Evolutionary conservation across 2,329 filamentous ascomycete species (phyloP).

Genomic region (Ceratocystis lukuohia): DNA sequence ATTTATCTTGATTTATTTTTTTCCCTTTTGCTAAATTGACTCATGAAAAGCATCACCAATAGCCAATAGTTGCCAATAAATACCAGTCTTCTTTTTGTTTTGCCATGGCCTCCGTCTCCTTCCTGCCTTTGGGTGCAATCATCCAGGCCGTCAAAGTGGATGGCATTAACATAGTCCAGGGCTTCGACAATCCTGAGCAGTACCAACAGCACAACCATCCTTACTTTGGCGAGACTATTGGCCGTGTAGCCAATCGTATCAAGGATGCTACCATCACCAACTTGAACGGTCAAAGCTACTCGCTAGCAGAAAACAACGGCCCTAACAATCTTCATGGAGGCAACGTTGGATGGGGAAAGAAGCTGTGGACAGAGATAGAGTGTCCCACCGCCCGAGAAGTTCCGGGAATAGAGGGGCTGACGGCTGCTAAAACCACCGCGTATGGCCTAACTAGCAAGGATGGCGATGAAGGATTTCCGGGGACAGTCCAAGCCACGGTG

Average conservation of each 20-base stretch:
- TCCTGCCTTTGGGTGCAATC: slow-evolving; percentile 64
- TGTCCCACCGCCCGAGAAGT: slow-evolving; percentile 37
- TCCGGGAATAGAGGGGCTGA: slow-evolving; percentile 43
- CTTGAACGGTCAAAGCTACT: slow-evolving; percentile 58
- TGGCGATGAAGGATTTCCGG: slow-evolving; percentile 82
- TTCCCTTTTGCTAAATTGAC: too few relatives aligned
- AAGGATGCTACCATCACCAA: slow-evolving; percentile 54
- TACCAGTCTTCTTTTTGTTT: background rate
- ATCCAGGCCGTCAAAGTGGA: slow-evolving; percentile 69
- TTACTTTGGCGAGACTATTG: slow-evolving; percentile 89
- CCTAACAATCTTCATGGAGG: slow-evolving; percentile 66
- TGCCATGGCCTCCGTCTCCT: slow-evolving; percentile 38
- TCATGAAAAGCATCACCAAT: too few relatives aligned
- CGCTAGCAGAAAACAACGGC: slow-evolving; percentile 61
- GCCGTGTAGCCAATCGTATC: slow-evolving; percentile 71
- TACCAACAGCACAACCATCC: slow-evolving; percentile 64
- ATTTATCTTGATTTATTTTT: too few relatives aligned
- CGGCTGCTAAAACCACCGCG: slow-evolving; percentile 53
- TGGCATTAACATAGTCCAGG: slow-evolving; percentile 74
- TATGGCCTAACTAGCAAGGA: slow-evolving; percentile 45
- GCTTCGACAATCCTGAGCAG: slow-evolving; percentile 61
- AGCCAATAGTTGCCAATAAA: too few relatives aligned
- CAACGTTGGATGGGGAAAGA: slow-evolving; percentile 65
- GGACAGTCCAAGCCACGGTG: slow-evolving; percentile 63
- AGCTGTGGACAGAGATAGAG: slow-evolving; percentile 51